Conservation (phyloP, 495 filamentous ascomycete genomes). For the Paragyromitra xinjiangensis region DNA sequence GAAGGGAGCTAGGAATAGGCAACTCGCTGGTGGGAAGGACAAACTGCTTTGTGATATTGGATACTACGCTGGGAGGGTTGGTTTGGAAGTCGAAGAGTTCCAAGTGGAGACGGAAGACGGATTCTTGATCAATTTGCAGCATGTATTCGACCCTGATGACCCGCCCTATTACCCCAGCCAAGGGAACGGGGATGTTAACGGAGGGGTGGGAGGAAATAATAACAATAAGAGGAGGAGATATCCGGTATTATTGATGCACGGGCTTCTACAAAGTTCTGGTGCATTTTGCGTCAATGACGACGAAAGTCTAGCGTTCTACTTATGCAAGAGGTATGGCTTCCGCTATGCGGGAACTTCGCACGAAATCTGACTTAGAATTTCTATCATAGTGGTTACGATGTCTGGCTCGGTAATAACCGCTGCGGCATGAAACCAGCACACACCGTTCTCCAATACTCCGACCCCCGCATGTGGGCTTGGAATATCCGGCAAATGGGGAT, state of each 20-base stretch:
- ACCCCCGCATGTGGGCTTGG: conserved; percentile 98
- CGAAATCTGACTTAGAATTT: conserved; percentile 20
- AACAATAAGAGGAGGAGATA: conserved; percentile 68
- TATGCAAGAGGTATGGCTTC: conserved; percentile 72
- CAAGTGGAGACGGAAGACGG: conserved; percentile 94
- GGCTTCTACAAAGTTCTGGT: conserved; percentile 84
- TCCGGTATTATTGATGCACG: conserved; percentile 88
- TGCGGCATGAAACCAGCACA: conserved; percentile 86
- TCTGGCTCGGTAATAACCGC: conserved; percentile 95
- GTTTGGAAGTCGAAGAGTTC: conserved; percentile 83
- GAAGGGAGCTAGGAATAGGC: conserved; percentile 66
- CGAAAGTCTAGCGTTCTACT: conserved; percentile 86
- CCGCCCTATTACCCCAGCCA: conserved; percentile 58
- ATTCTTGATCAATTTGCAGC: conserved; percentile 87
- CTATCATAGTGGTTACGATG: conserved; percentile 75
- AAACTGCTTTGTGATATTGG: conserved; percentile 77
- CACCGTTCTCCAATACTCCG: conserved; percentile 70
- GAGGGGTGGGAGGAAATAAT: conserved; percentile 35
- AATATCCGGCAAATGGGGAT: conserved; percentile 95
- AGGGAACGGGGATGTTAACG: conserved; percentile 59
- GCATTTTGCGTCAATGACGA: conserved; percentile 93
- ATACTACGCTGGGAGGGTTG: conserved; percentile 89
- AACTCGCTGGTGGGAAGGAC: conserved; percentile 82
- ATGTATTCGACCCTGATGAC: conserved; percentile 86
- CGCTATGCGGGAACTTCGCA: neutral